phyloP scores from a whole-genome alignment of 768 basidiomycete species.

The Rhizopogon vesiculosus region DNA sequence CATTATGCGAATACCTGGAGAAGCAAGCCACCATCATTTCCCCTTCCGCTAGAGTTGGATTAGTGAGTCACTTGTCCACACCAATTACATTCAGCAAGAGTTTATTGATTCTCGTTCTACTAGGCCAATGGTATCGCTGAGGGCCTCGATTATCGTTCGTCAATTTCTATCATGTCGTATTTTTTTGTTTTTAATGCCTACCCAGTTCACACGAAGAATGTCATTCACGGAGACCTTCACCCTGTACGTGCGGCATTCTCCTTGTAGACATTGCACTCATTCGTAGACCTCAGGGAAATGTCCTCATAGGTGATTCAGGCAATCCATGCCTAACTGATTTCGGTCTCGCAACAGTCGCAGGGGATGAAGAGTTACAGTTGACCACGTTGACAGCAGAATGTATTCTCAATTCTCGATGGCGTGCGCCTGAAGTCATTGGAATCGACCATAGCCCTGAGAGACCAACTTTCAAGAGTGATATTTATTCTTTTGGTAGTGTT shows the following conservation, averaged over 20 bases:
- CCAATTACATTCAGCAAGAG: neutral
- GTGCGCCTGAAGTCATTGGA: conserved; percentile 29
- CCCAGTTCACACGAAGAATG: conserved; percentile 10
- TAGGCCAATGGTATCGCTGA: conserved; percentile 10
- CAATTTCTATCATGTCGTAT: no score
- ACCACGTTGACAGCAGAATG: neutral
- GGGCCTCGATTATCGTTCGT: conserved; percentile 11
- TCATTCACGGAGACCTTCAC: conserved; percentile 16
- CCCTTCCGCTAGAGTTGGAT: neutral
- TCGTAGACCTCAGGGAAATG: conserved; percentile 9
- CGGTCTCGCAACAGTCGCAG: conserved; percentile 35
- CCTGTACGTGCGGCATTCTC: neutral
- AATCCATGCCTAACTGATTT: conserved; percentile 39
- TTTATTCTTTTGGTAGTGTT: conserved; percentile 32
- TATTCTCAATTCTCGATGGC: conserved; percentile 26
- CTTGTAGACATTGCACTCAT: neutral
- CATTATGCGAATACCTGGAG: neutral
- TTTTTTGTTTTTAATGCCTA: neutral
- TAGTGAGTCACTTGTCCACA: neutral
- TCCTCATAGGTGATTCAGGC: conserved; percentile 11
- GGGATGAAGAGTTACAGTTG: conserved; percentile 11
- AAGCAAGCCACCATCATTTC: neutral
- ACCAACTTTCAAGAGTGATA: conserved; percentile 25
- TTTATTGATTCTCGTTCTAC: neutral
- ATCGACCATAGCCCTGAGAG: conserved; percentile 17